Evolutionary conservation across 495 filamentous ascomycete genomes (phyloP), one percentile per base, ranked within the genome.

Genomic region (Aspergillus funiculosus): DNA sequence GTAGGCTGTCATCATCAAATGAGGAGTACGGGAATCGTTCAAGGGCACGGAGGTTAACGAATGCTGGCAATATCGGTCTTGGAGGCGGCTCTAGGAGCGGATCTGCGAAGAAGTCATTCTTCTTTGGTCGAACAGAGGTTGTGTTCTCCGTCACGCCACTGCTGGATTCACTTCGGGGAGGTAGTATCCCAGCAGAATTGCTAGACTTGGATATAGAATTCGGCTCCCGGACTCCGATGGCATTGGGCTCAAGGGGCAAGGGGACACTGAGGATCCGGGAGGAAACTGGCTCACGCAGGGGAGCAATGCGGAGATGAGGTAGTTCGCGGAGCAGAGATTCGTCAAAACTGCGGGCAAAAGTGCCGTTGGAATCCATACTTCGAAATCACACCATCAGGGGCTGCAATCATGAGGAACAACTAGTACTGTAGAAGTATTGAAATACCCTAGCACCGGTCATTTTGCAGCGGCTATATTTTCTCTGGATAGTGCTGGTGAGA

Each of bases 301-400:
- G 73, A 45, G 74, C 67, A 38, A 77, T 77, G 42, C 67, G 67
- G 29, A 77, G 56, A 42, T 68, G 64, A 38, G 69, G 68, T 20
- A 73, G 58, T 51, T 74, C 72, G 46, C 71, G 70, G 30, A 66
- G 50, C 29, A 61, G 39, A 25, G 67, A 60, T 52, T 74, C 70
- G 47, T 72, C 69, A 20, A 67, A 61, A 31, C 61, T 57, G 46
- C 64, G 60, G 29, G 40, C 31, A 35, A 56, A 52, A 5, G 51
- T 49, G 51, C 54, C 57, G 38, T 44, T 57, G 24, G 57, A 44
- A 55, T 71, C 67, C 67, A 71, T 71, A 11, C 39, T 63, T 39
- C 17, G 13, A 13, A 22, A 39, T 48, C 36, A 40, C 18, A 48
- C 35, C 26, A 39, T 39, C 37, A 15, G 46, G 29, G 19, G 30